Percentiles rank a stretch among this genome's conserved stretches.
Evolutionary conservation across 495 filamentous ascomycete species (phyloP).

Genomic region (Poronia punctata): DNA sequence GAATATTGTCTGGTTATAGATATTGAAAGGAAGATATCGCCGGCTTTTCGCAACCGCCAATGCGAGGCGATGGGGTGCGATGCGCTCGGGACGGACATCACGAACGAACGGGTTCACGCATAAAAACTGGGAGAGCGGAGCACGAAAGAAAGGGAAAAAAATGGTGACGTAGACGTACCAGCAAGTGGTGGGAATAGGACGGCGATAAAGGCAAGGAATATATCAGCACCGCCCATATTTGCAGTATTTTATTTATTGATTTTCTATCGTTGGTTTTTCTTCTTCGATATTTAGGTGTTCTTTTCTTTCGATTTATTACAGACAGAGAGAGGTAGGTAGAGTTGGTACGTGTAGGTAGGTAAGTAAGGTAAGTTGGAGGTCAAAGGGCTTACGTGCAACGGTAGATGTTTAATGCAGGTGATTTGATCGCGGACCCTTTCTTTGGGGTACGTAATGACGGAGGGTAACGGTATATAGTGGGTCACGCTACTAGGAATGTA

Average conservation of each 20-base stretch:
- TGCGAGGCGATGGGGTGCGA: constrained; percentile 10
- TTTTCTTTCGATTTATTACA: too few species aligned
- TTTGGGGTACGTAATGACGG: too few species aligned
- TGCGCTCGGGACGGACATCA: too few species aligned
- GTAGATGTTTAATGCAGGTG: too few species aligned
- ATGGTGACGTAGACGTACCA: constrained; percentile 51
- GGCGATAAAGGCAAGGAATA: constrained; percentile 82
- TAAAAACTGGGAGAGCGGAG: constrained; percentile 10
- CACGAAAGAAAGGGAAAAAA: constrained; percentile 3
- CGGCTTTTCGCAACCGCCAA: neutral
- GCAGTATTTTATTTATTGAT: neutral
- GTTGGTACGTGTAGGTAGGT: too few species aligned
- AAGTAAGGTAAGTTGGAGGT: too few species aligned
- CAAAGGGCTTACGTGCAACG: too few species aligned
- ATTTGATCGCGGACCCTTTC: too few species aligned
- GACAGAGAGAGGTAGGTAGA: too few species aligned
- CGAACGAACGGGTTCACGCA: too few species aligned
- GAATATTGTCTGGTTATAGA: constrained; percentile 1
- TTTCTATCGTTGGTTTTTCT: neutral
- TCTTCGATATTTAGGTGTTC: neutral
- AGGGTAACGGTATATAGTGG: neutral
- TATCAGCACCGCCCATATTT: constrained; percentile 58
- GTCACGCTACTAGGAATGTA: too few species aligned
- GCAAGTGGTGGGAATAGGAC: constrained; percentile 90
- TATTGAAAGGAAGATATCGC: neutral